These are phyloP conservation scores for Aspergillus taichungensis DNA, from an alignment of 495 filamentous ascomycete genomes.

Conservation along the genomic window DNA sequence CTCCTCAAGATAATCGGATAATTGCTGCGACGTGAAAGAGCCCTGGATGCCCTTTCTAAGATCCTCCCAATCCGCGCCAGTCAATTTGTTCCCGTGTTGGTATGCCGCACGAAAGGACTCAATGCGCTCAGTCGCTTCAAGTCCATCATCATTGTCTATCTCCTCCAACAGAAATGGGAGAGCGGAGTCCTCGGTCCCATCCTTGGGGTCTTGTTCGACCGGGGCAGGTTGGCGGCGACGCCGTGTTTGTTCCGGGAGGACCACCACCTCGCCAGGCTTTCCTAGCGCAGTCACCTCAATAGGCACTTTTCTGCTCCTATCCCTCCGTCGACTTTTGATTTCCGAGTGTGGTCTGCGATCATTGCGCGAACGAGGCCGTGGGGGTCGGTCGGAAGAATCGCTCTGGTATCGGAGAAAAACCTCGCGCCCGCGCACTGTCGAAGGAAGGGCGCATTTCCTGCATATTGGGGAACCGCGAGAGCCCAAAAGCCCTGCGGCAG, in stretches of 20 bases:
- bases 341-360: neutral
- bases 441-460: neutral
- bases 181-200: conserved; percentile 1
- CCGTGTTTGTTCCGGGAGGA: conserved; percentile 18
- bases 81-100: conserved; percentile 15
- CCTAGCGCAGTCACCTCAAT: conserved; percentile 32
- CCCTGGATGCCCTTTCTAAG: conserved; percentile 17
- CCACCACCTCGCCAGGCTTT: conserved; percentile 33
- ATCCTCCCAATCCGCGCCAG: conserved; percentile 17
- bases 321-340: neutral
- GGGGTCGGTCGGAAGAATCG: conserved; percentile 1
- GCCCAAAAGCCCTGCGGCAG: conserved; percentile 10
- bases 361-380: neutral
- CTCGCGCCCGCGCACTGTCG: conserved; percentile 7
- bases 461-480: conserved; percentile 4
- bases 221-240: conserved; percentile 4
- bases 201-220: neutral
- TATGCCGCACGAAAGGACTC: conserved; percentile 16
- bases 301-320: conserved; percentile 6
- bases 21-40: conserved; percentile 29
- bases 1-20: conserved; percentile 21
- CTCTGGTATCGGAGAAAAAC: conserved; percentile 14
- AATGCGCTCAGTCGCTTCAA: conserved; percentile 12
- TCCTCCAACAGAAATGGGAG: conserved; percentile 24
- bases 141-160: conserved; percentile 14